Conservation (phyloP, 2,329 filamentous ascomycete genomes). For the Lecanoromycetidae sp. region DNA sequence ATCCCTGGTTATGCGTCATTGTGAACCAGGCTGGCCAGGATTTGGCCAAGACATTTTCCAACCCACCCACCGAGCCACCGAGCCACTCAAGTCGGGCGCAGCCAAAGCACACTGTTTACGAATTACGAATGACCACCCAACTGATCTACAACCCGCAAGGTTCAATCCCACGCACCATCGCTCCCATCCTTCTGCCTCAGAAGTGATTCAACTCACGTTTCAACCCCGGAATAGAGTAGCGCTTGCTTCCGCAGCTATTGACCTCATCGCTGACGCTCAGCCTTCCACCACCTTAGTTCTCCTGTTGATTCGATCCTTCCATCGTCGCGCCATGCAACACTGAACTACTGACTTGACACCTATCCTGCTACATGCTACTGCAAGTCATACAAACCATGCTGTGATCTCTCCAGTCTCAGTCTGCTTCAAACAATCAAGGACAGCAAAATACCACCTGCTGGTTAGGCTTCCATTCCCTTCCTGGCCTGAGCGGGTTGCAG, state of each 20-base stretch:
- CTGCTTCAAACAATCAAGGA: too few relatives aligned
- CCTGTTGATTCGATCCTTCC: too few relatives aligned
- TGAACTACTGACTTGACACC: not conserved
- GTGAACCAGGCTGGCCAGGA: too few relatives aligned
- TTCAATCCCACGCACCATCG: not conserved
- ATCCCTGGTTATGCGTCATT: too few relatives aligned
- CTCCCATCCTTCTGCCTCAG: not conserved
- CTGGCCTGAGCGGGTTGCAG: too few relatives aligned
- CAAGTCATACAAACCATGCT: constrained; percentile 6
- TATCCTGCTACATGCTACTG: constrained; percentile 2
- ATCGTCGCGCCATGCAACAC: not conserved
- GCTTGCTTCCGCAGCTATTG: constrained; percentile 3
- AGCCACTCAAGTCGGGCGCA: not conserved
- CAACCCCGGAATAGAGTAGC: constrained; percentile 6
- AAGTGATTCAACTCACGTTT: constrained; percentile 7
- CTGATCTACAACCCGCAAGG: not conserved
- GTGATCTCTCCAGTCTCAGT: not conserved
- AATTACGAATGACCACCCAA: too few relatives aligned
- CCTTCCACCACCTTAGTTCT: not conserved
- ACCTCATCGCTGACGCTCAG: constrained; percentile 14
- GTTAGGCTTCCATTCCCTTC: too few relatives aligned
- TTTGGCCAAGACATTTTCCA: too few relatives aligned
- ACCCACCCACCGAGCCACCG: too few relatives aligned
- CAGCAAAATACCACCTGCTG: too few relatives aligned
- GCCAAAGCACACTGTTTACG: too few relatives aligned